Evolutionary conservation across 768 basidiomycete genomes (phyloP).

Genomic region (Terana coerulea): DNA sequence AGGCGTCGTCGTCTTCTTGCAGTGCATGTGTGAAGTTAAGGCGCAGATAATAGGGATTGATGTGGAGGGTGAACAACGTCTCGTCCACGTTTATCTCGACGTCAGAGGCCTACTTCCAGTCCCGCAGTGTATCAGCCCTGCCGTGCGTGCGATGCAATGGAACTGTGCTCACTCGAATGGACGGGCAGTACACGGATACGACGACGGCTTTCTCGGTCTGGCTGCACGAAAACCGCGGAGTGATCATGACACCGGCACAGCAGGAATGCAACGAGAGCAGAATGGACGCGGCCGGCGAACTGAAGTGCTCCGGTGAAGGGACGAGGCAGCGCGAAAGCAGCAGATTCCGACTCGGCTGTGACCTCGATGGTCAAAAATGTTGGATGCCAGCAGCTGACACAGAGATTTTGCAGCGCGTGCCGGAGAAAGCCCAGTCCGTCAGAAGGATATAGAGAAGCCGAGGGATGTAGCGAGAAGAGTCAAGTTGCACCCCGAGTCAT

Average conservation of each 20-base stretch:
- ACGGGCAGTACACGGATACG: conserved; percentile 32
- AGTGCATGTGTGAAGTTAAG: conserved; percentile 68
- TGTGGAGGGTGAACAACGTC: conserved; percentile 64
- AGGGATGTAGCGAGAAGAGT: neutral
- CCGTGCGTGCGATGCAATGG: neutral
- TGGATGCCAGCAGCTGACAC: neutral
- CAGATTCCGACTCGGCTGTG: neutral
- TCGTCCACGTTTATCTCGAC: conserved; percentile 76
- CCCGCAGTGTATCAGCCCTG: conserved; percentile 5
- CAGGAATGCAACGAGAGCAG: too few relatives aligned
- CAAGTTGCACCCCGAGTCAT: neutral
- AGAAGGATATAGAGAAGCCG: neutral
- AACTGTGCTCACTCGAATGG: conserved; percentile 29
- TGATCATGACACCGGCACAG: conserved; percentile 29
- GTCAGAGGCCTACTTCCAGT: conserved; percentile 64
- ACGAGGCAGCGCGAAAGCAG: neutral
- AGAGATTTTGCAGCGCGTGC: neutral
- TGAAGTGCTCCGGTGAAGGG: neutral
- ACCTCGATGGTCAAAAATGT: neutral
- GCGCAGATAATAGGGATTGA: conserved; percentile 83
- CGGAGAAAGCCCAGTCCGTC: neutral
- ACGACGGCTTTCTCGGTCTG: conserved; percentile 30
- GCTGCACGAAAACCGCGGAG: conserved; percentile 35
- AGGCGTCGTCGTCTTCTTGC: conserved; percentile 62
- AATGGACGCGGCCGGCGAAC: neutral